Base-by-base conservation (phyloP, 1,284 basidiomycete genomes). In the Cystobasidiaceae sp. region DNA sequence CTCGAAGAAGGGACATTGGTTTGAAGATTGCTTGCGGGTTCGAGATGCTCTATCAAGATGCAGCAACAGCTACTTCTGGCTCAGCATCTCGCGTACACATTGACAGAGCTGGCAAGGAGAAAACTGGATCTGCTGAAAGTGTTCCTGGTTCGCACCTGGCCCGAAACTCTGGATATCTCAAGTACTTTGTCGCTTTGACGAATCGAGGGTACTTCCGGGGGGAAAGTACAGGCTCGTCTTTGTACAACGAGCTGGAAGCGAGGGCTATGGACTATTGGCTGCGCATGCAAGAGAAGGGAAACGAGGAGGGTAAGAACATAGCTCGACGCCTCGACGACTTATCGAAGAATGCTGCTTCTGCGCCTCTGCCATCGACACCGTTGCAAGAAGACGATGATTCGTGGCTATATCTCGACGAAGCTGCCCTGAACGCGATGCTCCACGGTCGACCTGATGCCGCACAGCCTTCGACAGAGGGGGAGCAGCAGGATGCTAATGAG, bases 1-100 rank as follows among this genome's bases (percentile, higher is more conserved):
- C 85, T 82, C 81, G 85, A 70, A 86, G 88, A 85, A 82, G 83
- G 69, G 89, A 91, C 76, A 76, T 89, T 45, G 93, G 93, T 9
- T 89, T 94, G 85, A 96, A 94, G 80, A 85, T 94, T 58, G 89
- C 90, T 3, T 90, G 89, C 69, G 93, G 93, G 0, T 96, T 96
- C 70, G 93, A 97, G 78, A 96, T 96, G 82, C 81, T 93, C 57
- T 96, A 88, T 76, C 84, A 91, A 78, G 87, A 92, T 76, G 64
- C 62, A 83, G 83, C 73, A 84, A 88, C 30, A 78, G 78, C 71
- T 81, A 79, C 27, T 41, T 21, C 43, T 17, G 37, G 52, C n/a
- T n/a, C n/a, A n/a, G n/a, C n/a, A n/a, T n/a, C n/a, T n/a, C n/a
- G n/a, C n/a, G 51, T 64, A 9, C 34, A 64, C 17, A 32, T 49